Evolutionary conservation across 192 early-diverging fungal genomes (phyloP).

Genomic region (Dimargaris verticillata): DNA sequence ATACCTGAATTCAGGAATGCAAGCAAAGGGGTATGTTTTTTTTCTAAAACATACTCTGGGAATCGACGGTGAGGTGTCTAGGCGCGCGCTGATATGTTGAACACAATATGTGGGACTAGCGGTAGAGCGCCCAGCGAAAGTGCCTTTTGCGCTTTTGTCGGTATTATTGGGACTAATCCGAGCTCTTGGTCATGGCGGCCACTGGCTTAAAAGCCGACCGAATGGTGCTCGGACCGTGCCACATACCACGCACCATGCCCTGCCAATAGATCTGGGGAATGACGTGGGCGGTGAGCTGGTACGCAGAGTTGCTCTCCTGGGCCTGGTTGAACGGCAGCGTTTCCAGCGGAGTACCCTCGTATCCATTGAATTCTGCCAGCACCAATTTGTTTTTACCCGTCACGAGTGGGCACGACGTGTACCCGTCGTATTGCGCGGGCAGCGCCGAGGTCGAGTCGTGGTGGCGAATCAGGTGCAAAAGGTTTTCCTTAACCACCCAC

Average conservation of each 20-base stretch:
- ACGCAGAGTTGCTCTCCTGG: slow-evolving; percentile 43
- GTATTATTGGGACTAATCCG: no score
- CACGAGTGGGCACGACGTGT: slow-evolving; percentile 70
- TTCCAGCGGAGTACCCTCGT: slow-evolving; percentile 50
- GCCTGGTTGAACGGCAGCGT: slow-evolving; percentile 76
- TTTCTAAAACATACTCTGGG: no score
- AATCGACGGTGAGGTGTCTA: no score
- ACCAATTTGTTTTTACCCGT: slow-evolving; percentile 66
- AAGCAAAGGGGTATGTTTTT: no score
- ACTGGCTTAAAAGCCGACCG: slow-evolving; percentile 39
- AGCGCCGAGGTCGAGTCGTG: slow-evolving; percentile 17
- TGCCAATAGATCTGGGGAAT: slow-evolving; percentile 73
- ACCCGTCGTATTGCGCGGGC: slow-evolving; percentile 55
- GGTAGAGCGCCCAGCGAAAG: no score
- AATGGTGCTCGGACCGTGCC: slow-evolving; percentile 49
- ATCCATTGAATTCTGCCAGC: slow-evolving; percentile 74
- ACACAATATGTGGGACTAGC: no score
- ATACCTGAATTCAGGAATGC: no score
- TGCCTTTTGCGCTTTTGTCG: no score
- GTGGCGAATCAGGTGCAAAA: slow-evolving; percentile 41
- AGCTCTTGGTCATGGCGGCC: no score
- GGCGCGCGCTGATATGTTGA: no score
- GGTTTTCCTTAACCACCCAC: slow-evolving; percentile 55
- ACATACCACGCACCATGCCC: slow-evolving; percentile 57
- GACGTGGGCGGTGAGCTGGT: slow-evolving; percentile 60